Conservation (phyloP, 2,329 filamentous ascomycete species). For the Rutstroemia sp. region DNA sequence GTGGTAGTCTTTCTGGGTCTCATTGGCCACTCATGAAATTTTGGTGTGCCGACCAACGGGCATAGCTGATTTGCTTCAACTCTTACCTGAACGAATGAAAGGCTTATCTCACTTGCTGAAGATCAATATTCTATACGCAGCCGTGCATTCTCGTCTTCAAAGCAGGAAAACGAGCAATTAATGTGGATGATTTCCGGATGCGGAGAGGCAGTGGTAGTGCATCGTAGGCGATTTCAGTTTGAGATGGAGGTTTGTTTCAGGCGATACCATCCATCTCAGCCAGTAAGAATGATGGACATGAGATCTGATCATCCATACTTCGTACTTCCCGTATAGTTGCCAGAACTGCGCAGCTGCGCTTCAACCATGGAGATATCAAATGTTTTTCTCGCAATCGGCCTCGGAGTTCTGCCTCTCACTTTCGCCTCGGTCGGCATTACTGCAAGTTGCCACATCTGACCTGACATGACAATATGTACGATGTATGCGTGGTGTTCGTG, state of each 20-base stretch:
- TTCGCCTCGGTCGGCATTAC: not conserved
- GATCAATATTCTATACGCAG: not conserved
- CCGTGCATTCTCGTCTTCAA: too few species aligned
- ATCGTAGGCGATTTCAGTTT: not conserved
- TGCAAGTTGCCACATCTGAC: too few species aligned
- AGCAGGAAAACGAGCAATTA: too few species aligned
- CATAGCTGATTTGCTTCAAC: not conserved
- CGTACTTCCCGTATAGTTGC: not conserved
- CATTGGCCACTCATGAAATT: not conserved
- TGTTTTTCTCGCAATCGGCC: too few species aligned
- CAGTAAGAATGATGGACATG: not conserved
- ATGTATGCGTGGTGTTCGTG: not conserved
- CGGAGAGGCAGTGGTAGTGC: slow-evolving; percentile 1
- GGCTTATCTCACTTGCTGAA: not conserved
- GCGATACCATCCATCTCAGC: not conserved
- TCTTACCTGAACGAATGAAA: not conserved
- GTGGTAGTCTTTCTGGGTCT: not conserved
- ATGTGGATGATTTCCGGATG: not conserved
- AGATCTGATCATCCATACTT: not conserved
- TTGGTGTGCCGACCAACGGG: not conserved
- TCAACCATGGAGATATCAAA: too few species aligned
- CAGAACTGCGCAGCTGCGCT: not conserved
- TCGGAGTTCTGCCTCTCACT: not conserved
- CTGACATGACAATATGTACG: not conserved
- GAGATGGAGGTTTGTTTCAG: slow-evolving; percentile 7